These are phyloP conservation scores for Ophiocordyceps robertsii DNA, from an alignment of 2,329 filamentous ascomycete genomes.

Conservation along the genomic window DNA sequence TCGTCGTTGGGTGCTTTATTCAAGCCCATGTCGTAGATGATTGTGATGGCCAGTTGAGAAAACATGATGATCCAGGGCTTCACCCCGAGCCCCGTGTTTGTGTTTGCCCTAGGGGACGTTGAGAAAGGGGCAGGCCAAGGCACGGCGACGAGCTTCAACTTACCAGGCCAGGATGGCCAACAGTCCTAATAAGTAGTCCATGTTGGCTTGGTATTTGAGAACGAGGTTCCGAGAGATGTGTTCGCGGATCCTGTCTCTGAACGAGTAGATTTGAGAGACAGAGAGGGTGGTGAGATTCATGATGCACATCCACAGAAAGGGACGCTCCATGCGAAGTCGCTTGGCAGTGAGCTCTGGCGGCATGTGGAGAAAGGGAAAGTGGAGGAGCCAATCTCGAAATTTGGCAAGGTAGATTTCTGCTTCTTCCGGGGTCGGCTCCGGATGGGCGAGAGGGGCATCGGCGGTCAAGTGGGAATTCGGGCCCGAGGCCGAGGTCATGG, in stretches of 20 bases:
- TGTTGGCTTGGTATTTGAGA: conserved; percentile 30
- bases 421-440: conserved; percentile 19
- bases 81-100: conserved; percentile 18
- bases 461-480: neutral
- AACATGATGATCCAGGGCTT: conserved; percentile 32
- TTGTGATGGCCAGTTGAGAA: conserved; percentile 25
- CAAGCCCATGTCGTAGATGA: conserved; percentile 33
- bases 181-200: conserved; percentile 39
- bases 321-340: conserved; percentile 24
- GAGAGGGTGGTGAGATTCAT: conserved; percentile 31
- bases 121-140: neutral
- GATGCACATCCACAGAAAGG: conserved; percentile 38
- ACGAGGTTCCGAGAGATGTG: conserved; percentile 32
- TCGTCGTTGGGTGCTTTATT: conserved; percentile 23
- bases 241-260: conserved; percentile 27
- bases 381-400: conserved; percentile 27
- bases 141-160: neutral
- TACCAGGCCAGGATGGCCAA: conserved; percentile 14
- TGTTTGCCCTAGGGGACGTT: conserved; percentile 19
- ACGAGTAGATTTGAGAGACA: conserved; percentile 21
- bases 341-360: conserved; percentile 20
- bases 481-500: neutral
- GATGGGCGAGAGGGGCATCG: conserved; percentile 8
- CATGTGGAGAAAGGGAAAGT: conserved; percentile 32
- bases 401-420: conserved; percentile 24